These are phyloP conservation scores for Colletotrichum spinosum DNA, from an alignment of 2,329 filamentous ascomycete genomes.

Conservation along the genomic window DNA sequence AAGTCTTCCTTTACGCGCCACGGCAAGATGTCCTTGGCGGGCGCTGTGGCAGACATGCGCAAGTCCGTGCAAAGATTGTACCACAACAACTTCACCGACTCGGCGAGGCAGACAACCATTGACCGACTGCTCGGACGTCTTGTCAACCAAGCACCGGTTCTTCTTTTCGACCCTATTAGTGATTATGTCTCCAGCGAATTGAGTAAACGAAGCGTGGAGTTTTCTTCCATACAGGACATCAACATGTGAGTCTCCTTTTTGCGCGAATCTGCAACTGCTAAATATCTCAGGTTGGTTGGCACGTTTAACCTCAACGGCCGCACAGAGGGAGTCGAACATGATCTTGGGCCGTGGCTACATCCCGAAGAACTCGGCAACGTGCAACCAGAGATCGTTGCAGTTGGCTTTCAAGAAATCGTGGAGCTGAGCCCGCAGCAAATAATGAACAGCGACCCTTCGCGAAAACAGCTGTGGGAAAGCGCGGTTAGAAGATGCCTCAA, in stretches of 20 bases:
- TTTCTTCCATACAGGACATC: slow-evolving; percentile 78
- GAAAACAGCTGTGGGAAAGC: slow-evolving; percentile 87
- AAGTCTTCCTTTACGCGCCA: slow-evolving; percentile 95
- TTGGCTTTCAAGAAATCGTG: slow-evolving; percentile 99
- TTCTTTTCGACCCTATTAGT: slow-evolving; percentile 93
- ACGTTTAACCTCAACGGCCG: slow-evolving; percentile 97
- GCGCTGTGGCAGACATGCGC: slow-evolving; percentile 91
- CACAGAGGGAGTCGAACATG: slow-evolving; percentile 79
- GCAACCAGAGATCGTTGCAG: slow-evolving; percentile 86
- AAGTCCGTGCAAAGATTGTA: slow-evolving; percentile 96
- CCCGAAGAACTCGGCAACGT: slow-evolving; percentile 68
- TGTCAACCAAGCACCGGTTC: slow-evolving; percentile 84
- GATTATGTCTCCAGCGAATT: slow-evolving; percentile 88
- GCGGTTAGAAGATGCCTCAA: slow-evolving; percentile 85
- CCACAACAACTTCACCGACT: slow-evolving; percentile 98
- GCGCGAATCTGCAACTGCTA: slow-evolving; percentile 39
- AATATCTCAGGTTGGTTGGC: slow-evolving; percentile 67
- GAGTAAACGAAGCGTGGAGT: slow-evolving; percentile 75
- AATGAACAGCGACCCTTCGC: slow-evolving; percentile 94
- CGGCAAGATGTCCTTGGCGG: slow-evolving; percentile 95
- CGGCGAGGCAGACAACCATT: slow-evolving; percentile 91
- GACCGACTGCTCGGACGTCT: slow-evolving; percentile 90
- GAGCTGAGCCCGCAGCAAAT: slow-evolving; percentile 97
- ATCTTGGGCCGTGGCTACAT: slow-evolving; percentile 88
- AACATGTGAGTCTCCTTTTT: slow-evolving; percentile 69